phyloP scores from a whole-genome alignment of 768 basidiomycete species.

The Hysterangium stoloniferum region DNA sequence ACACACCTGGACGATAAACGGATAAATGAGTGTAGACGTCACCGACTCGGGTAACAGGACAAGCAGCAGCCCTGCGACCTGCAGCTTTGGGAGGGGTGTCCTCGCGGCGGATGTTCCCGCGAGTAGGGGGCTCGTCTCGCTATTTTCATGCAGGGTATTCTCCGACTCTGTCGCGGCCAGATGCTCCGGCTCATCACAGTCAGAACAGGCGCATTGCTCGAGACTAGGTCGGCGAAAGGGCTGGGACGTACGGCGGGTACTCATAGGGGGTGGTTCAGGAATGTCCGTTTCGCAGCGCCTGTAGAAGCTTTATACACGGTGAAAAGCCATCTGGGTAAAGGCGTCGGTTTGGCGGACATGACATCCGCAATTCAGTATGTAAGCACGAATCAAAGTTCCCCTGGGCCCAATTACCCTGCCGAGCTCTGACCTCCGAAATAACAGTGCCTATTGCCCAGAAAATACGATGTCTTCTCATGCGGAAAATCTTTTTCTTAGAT shows the following conservation, averaged over 20 bases:
- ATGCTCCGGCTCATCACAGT: background rate
- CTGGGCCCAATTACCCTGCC: too few relatives aligned
- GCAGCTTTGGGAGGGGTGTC: constrained; percentile 13
- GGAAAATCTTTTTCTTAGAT: too few relatives aligned
- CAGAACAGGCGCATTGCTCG: background rate
- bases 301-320: too few relatives aligned
- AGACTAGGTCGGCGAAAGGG: background rate
- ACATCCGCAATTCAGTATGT: too few relatives aligned
- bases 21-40: constrained; percentile 14
- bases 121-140: background rate
- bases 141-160: background rate
- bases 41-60: constrained; percentile 15
- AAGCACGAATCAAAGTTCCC: too few relatives aligned
- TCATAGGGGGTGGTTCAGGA: too few relatives aligned
- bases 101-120: background rate
- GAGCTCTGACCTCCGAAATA: too few relatives aligned
- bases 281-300: too few relatives aligned
- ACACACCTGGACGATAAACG: constrained; percentile 14
- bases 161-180: background rate
- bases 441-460: too few relatives aligned
- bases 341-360: too few relatives aligned
- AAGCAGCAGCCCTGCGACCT: constrained; percentile 12
- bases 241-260: background rate
- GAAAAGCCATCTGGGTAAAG: too few relatives aligned
- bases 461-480: too few relatives aligned